Evolutionary conservation across 1,139 yeast species (phyloP), one percentile per base, ranked within the genome.

Genomic region (Suhomyces taliae): DNA sequence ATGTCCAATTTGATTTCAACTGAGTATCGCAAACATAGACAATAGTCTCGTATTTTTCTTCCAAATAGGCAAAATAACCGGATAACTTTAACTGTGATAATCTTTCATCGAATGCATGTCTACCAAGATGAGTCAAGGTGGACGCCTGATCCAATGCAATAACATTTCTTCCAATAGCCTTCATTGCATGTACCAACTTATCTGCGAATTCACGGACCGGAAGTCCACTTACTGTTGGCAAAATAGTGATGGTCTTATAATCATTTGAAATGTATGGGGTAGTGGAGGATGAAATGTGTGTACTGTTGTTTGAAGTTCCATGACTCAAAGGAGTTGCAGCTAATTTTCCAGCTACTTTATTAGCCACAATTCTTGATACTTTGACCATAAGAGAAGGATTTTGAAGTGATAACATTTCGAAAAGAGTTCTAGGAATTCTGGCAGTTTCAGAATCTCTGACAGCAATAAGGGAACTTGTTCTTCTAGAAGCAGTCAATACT

Each of bases 381-480:
- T 90, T 88, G 47, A 93, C 88, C 83, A 95, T 90, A 34, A 91
- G 85, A 0, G 95, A 82, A 1, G 99, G 98, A 58, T 89, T 87
- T 52, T 86, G 88, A 41, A 87, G 67, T 0, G 97, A 90, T 32
- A 93, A 70, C 59, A 88, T 79, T 56, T 91, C 97, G 65, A 93
- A 90, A 43, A 93, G 72, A 0, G 91, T 80, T 68, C 97, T 80
- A 11, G 99, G 98, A 43, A 93, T 87, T 61, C 97, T 78, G 0
- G 97, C 97, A 11, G 95, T 76, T 64, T 93, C 99, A 0, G 97
- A 87, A 56, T 91, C 98, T 60, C 99, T 77, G 1, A 93, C 87
- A 0, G 98, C 97, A 36, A 90, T 83, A 41, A 90, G 76, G 0
- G 96, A 83, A 34, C 81, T 76, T 1, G 85, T 75, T 60, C 97